Evolutionary conservation across 1,284 basidiomycete species (phyloP).

Genomic region (Ustilago trichophora): DNA sequence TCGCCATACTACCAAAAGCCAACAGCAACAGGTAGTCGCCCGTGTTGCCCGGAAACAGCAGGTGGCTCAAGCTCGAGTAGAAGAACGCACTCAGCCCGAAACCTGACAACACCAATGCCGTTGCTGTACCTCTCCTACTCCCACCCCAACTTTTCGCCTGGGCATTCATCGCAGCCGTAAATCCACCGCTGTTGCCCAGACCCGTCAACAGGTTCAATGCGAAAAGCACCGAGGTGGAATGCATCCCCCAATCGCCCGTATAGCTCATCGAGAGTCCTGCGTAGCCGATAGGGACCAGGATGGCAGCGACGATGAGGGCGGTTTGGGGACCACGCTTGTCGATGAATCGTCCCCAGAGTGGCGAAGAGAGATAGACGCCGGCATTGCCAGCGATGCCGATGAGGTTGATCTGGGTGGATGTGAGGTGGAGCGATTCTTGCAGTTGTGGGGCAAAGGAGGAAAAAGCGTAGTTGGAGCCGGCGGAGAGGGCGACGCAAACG

Average conservation of each 20-base stretch:
- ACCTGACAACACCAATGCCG: slow-evolving; percentile 79
- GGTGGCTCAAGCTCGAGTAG: slow-evolving; percentile 76
- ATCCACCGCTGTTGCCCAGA: slow-evolving; percentile 58
- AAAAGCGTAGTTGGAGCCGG: slow-evolving; percentile 66
- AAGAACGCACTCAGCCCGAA: slow-evolving; percentile 84
- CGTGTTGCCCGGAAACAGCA: slow-evolving; percentile 76
- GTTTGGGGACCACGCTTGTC: slow-evolving; percentile 58
- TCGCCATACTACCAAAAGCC: slow-evolving; percentile 75
- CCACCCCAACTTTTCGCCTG: slow-evolving; percentile 63
- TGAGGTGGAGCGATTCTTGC: slow-evolving; percentile 63
- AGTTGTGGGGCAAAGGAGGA: slow-evolving; percentile 66
- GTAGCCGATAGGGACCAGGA: slow-evolving; percentile 55
- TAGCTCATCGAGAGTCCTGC: slow-evolving; percentile 47
- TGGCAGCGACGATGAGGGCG: slow-evolving; percentile 47
- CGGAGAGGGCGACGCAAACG: slow-evolving; percentile 60
- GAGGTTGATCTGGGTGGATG: slow-evolving; percentile 66
- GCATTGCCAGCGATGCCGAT: slow-evolving; percentile 67
- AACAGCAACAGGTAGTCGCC: slow-evolving; percentile 77
- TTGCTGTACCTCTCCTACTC: slow-evolving; percentile 73
- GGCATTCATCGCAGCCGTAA: slow-evolving; percentile 65
- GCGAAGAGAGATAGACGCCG: slow-evolving; percentile 64
- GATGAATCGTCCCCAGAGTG: slow-evolving; percentile 61
- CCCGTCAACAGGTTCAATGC: slow-evolving; percentile 58
- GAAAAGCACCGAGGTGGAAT: slow-evolving; percentile 45
- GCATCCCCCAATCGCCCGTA: slow-evolving; percentile 29